Percentiles rank a stretch among this genome's conserved stretches.
Conservation (phyloP, 306 rosid species). For the Urtica urens region DNA sequence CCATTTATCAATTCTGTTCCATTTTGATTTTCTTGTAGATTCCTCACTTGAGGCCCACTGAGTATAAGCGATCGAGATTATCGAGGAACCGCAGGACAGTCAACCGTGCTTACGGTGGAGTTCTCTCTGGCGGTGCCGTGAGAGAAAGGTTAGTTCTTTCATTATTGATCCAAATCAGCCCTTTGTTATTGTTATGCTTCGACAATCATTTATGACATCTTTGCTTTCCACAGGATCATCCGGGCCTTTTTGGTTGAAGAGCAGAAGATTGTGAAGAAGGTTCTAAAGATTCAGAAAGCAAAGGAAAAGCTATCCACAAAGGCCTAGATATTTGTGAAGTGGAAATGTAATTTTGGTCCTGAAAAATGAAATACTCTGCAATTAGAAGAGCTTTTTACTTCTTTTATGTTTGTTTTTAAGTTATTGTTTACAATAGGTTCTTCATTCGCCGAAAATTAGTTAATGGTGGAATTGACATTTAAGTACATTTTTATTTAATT, state of each 20-base stretch:
- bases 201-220: neutral
- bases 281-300: constrained; percentile 85
- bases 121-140: constrained; percentile 75
- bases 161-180: too few relatives aligned
- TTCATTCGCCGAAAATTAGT: constrained; percentile 7
- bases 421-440: neutral
- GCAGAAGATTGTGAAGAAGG: constrained; percentile 85
- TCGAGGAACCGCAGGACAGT: constrained; percentile 70
- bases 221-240: constrained; percentile 37
- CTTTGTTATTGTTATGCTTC: too few relatives aligned
- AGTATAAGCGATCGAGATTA: constrained; percentile 72
- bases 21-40: constrained; percentile 33
- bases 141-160: constrained; percentile 49
- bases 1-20: neutral
- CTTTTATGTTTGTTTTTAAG: neutral
- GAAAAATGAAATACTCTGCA: neutral
- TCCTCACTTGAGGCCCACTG: constrained; percentile 84
- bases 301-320: constrained; percentile 62
- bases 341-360: constrained; percentile 5
- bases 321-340: constrained; percentile 21
- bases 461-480: too few relatives aligned
- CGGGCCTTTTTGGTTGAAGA: constrained; percentile 86
- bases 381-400: neutral
- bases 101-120: constrained; percentile 76
- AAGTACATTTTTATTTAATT: too few relatives aligned